Percentiles rank a stretch among this genome's conserved stretches.
Evolutionary conservation across 495 filamentous ascomycete species (phyloP).

Genomic region (Tetracladium marchalianum): DNA sequence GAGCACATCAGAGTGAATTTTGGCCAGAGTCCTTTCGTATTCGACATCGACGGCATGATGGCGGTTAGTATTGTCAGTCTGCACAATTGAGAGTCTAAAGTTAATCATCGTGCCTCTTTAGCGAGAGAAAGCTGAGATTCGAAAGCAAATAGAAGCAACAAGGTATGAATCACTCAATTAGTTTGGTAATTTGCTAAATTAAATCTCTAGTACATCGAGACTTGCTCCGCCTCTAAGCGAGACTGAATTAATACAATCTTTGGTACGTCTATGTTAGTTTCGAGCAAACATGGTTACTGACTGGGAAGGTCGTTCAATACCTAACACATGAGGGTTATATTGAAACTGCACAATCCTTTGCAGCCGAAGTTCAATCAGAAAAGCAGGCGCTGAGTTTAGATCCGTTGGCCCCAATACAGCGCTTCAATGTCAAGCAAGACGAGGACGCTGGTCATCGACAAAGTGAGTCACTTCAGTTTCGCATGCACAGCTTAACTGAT

Average conservation of each 20-base stretch:
- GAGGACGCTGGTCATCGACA: constrained; percentile 82
- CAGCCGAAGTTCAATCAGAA: constrained; percentile 70
- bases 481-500: background rate
- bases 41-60: constrained; percentile 85
- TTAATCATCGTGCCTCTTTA: constrained; percentile 21
- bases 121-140: constrained; percentile 50
- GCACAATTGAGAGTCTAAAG: background rate
- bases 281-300: constrained; percentile 25
- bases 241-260: constrained; percentile 65
- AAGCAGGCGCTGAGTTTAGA: constrained; percentile 51
- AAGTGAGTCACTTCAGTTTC: constrained; percentile 38
- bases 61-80: constrained; percentile 35
- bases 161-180: constrained; percentile 17
- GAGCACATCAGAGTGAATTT: constrained; percentile 87
- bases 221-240: constrained; percentile 64
- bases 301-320: constrained; percentile 61
- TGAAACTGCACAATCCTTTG: constrained; percentile 86
- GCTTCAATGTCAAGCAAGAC: constrained; percentile 74
- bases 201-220: constrained; percentile 30
- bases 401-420: constrained; percentile 39
- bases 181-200: constrained; percentile 12
- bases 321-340: constrained; percentile 93
- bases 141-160: constrained; percentile 28
- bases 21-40: constrained; percentile 81
- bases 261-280: constrained; percentile 26